Evolutionary conservation across 352 stramenopile genomes (phyloP), one percentile per base, ranked within the genome.

Genomic region (Globisporangium paroecandrum): DNA sequence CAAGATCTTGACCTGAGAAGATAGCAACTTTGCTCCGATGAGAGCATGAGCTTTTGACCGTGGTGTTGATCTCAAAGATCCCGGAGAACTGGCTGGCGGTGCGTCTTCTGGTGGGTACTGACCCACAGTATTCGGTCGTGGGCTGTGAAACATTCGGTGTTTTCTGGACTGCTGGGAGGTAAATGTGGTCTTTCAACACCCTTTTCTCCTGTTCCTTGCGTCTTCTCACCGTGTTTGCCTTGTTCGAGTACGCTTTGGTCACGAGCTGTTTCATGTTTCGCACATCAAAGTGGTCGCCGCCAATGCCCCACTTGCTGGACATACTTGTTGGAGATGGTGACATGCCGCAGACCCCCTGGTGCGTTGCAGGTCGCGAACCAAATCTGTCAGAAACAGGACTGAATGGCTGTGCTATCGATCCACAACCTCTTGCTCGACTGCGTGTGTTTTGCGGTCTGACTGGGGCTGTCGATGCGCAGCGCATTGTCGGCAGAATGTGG

Each of bases 1-100:
- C 12, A 89, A 66, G 18, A 65, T 67, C 2, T 77, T 60, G 1
- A 89, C 38, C 27, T 85, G 77, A 2, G 79, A 76, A 7, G 78
- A 83, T 18, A 83, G 66, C 29, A 84, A 27, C 20, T 76, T 78
- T 15, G 71, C 74, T 1, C 77, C 77, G 24, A 73, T 56, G 12
- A 69, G 64, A 25, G 51, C 60, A 24, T 24, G 8, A 36, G 47
- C 3, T n/a, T 29, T 43, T 24, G 15, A 18, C 34, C 25, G 53
- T 9, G 32, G 25, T 13, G 18, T n/a, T 53, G 56, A 18, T 29
- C 56, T 12, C 1, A 41, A 69, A 38, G 22, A 20, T 58, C 7
- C 24, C 51, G 4, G 51, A 58, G 49, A 18, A 18, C 22, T 34
- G 49, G 12, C 6, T 10, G 18, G 20, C n/a, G 4, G 1, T 15